Conservation (phyloP, 306 rosid genomes). For the Cotoneaster glaucophyllus region DNA sequence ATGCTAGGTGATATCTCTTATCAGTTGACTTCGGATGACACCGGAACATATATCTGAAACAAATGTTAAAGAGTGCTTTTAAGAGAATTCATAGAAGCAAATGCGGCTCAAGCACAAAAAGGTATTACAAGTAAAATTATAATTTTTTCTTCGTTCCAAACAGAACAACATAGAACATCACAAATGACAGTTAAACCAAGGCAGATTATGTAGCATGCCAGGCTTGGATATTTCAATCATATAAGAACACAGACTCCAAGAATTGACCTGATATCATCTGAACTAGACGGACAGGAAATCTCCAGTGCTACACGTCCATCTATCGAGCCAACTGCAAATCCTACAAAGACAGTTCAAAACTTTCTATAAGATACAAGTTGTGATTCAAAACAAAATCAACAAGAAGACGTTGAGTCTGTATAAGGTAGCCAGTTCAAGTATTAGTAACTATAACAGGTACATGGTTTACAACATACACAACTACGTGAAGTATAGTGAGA, state of each 20-base stretch:
- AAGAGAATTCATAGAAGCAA: slow-evolving; percentile 12
- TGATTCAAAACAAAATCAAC: not conserved
- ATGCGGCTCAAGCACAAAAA: not conserved
- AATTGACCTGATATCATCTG: slow-evolving; percentile 60
- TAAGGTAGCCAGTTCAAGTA: not conserved
- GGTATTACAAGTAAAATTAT: not conserved
- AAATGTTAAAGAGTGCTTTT: slow-evolving; percentile 9
- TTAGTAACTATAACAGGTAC: slow-evolving; percentile 4
- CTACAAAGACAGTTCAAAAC: slow-evolving; percentile 36
- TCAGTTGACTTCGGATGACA: slow-evolving; percentile 76
- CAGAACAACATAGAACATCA: not conserved
- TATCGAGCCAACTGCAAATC: slow-evolving; percentile 80
- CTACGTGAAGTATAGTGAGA: not conserved
- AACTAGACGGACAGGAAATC: slow-evolving; percentile 39
- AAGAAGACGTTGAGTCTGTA: not conserved
- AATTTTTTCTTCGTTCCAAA: not conserved
- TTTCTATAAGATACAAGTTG: not conserved
- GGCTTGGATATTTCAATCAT: not conserved
- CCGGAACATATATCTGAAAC: slow-evolving; percentile 64
- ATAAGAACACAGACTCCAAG: slow-evolving; percentile 6
- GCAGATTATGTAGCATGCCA: not conserved
- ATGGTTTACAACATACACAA: not conserved
- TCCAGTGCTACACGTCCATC: slow-evolving; percentile 86
- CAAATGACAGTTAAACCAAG: not conserved
- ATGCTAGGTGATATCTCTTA: slow-evolving; percentile 47